Base-by-base conservation (phyloP, 1,139 yeast genomes). In the Pichia sp. region DNA sequence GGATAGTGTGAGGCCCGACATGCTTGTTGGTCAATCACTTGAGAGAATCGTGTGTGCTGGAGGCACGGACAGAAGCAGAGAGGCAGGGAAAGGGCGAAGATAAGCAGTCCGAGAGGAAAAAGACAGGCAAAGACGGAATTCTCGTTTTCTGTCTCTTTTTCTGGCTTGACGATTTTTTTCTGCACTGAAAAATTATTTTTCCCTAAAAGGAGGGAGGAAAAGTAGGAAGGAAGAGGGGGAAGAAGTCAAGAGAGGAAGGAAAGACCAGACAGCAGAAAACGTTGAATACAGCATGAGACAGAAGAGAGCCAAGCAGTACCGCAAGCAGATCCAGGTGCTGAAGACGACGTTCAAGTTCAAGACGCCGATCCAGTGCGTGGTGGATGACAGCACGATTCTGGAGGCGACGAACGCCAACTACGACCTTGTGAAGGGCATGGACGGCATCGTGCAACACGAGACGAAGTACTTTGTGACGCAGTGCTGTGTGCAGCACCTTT, bases 381-480 rank as follows among this genome's bases (percentile, higher is more conserved):
- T 92, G 5, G 99, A 93, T 68, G 89, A 89, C 60, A 89, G 85
- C 62, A 72, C 92, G 26, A 81, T 93, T 5, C 70, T 81, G 47
- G 83, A 81, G 50, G 82, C 93, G 54, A 79, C 80, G 55, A 76
- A 79, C 57, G 79, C 88, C 26, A 84, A 85, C 52, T 88, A 81
- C 67, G 92, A 92, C 67, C 71, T 93, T 30, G 75, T 74, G 16
- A 87, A 87, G 66, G 96, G 95, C n/a, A 73, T 93, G 45, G 76
- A 81, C 55, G 76, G 95, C 59, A 90, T 97, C 0, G 75, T 92
- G 8, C 98, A 92, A 68, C 89, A 85, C 6, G 92, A 87, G 65
- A 81, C 85, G 48, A 93, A 93, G 67, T 90, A 90, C n/a, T 77
- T 93, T 95, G 87, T 95, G 53, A 90, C 99, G 1, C 99, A 93